phyloP scores from a whole-genome alignment of 2,329 filamentous ascomycete species.

The Cordyceps javanica region DNA sequence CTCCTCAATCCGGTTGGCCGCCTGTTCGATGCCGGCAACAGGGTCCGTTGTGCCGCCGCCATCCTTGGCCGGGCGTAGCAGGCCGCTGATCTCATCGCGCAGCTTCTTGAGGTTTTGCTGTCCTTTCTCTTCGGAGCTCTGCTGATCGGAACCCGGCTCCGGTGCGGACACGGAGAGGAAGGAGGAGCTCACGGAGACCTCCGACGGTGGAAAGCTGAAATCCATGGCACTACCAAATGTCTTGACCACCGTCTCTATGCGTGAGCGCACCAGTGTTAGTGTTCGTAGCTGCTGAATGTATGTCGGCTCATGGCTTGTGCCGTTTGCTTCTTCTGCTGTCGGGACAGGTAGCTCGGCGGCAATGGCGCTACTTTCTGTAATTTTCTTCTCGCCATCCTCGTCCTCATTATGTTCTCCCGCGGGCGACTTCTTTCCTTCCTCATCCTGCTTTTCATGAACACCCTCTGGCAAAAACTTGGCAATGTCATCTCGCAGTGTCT shows the following conservation, averaged over 20 bases:
- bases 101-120: constrained; percentile 70
- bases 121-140: constrained; percentile 78
- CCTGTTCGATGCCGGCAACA: constrained; percentile 64
- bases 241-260: constrained; percentile 85
- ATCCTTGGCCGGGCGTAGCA: constrained; percentile 50
- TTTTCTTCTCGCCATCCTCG: constrained; percentile 10
- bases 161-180: constrained; percentile 89
- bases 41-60: constrained; percentile 35
- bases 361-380: constrained; percentile 12
- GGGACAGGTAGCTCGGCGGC: neutral
- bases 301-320: constrained; percentile 44
- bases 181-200: constrained; percentile 74
- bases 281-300: constrained; percentile 77
- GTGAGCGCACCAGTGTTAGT: constrained; percentile 70
- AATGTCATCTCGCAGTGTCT: constrained; percentile 66
- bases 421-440: constrained; percentile 20
- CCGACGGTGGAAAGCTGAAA: constrained; percentile 85
- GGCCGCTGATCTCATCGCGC: constrained; percentile 62
- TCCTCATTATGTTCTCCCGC: constrained; percentile 15
- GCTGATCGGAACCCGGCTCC: constrained; percentile 55
- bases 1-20: constrained; percentile 66
- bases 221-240: constrained; percentile 94
- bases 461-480: constrained; percentile 60
- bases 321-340: constrained; percentile 5
- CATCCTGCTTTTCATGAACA: constrained; percentile 22